Evolutionary conservation across 2,329 filamentous ascomycete species (phyloP), one percentile per base, ranked within the genome.

Genomic region (Stagonosporopsis rhizophila): DNA sequence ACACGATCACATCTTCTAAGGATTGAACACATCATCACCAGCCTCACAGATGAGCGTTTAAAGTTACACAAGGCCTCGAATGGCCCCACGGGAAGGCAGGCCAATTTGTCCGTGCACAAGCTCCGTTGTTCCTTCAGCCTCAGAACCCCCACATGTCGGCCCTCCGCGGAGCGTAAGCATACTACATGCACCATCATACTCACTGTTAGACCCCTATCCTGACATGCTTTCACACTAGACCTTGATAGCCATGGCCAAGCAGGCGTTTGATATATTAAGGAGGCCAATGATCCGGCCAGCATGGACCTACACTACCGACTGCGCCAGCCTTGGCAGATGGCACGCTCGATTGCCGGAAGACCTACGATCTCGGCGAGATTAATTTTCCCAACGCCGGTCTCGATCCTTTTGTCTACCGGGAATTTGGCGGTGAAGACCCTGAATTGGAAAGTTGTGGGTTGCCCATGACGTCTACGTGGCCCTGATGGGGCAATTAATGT

Each of bases 361-460:
- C 46, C 15, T 20, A 38, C 34, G 28, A 42, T 51, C 23, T 56
- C 53, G 53, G 46, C 53, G 42, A 56, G 53, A 52, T 44, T 42
- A 44, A 39, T 19, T 11, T n/a, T 42, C 25, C 41, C 30, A 40
- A 38, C 17, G 42, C 22, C 19, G 53, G 47, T 44, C 42, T 42
- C 46, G 47, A 46, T 37, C 34, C 42, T 37, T 14, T 20, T 32
- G 44, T 35, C 42, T 22, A 34, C 28, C 30, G 17, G 19, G 22
- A 23, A 32, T 19, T 30, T 6, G 23, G 53, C 53, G 47, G 53
- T 47, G 25, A 47, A 48, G 23, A 27, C 23, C 25, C 53, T 52
- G 15, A 52, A 52, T 17, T 12, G 47, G 47, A 37, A 56, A 52
- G 38, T 15, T 41, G 48, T 47, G 53, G 32, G 22, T 27, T 39